Evolutionary conservation across 805 yeast genomes (phyloP).

Genomic region (Candida hispaniensis): DNA sequence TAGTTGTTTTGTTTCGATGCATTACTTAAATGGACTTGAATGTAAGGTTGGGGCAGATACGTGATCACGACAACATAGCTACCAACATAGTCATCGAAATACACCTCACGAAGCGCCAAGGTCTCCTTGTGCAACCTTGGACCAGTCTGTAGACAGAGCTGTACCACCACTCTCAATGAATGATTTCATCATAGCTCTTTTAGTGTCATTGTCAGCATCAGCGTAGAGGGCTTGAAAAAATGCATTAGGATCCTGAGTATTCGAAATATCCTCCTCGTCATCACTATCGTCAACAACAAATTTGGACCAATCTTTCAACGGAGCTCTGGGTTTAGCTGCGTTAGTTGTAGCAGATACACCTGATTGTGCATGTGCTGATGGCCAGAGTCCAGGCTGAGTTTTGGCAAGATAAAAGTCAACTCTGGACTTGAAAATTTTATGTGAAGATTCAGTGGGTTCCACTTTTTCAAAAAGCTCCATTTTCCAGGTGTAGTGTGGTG

Average conservation of each 20-base stretch:
- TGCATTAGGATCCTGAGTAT: slow-evolving; percentile 37
- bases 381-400: slow-evolving; percentile 19
- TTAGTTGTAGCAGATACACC: slow-evolving; percentile 14
- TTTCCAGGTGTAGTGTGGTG: slow-evolving; percentile 21
- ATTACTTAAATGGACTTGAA: too few species aligned
- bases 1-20: too few species aligned
- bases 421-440: slow-evolving; percentile 56
- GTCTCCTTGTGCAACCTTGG: slow-evolving; percentile 43
- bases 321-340: neutral
- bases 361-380: neutral
- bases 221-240: slow-evolving; percentile 69
- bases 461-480: slow-evolving; percentile 50
- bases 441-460: slow-evolving; percentile 36
- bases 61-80: too few species aligned
- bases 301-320: slow-evolving; percentile 19
- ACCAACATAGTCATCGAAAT: too few species aligned
- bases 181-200: slow-evolving; percentile 94
- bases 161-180: slow-evolving; percentile 92
- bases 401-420: slow-evolving; percentile 59
- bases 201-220: slow-evolving; percentile 77
- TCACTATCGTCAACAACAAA: slow-evolving; percentile 27
- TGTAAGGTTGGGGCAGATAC: too few species aligned
- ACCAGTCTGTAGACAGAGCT: slow-evolving; percentile 87
- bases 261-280: slow-evolving; percentile 37
- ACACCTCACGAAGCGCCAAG: too few species aligned